Conservation (phyloP, 2,329 filamentous ascomycete species). For the Alternaria viburni region DNA sequence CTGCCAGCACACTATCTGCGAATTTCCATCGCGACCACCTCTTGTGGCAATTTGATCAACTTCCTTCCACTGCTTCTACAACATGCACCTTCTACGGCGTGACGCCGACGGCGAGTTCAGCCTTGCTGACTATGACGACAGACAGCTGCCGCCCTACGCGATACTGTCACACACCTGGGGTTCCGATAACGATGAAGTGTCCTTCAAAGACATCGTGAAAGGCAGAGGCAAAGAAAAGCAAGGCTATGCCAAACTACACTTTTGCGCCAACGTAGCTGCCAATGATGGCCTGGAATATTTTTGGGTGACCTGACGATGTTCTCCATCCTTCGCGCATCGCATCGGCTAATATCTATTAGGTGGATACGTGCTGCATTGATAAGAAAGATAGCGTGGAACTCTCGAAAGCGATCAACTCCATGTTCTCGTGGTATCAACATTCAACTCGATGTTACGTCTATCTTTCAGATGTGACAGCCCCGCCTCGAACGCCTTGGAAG, state of each 20-base stretch:
- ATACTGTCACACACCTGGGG: constrained; percentile 19
- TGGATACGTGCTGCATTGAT: constrained; percentile 9
- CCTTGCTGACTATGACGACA: neutral
- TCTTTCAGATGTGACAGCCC: neutral
- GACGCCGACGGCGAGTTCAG: neutral
- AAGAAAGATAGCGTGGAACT: constrained; percentile 1
- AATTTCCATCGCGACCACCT: neutral
- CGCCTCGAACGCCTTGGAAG: neutral
- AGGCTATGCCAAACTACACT: constrained; percentile 9
- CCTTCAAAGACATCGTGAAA: constrained; percentile 7
- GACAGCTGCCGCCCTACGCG: neutral
- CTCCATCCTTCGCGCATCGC: neutral
- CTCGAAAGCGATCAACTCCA: constrained; percentile 1
- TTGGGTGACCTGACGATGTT: neutral
- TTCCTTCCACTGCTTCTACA: neutral
- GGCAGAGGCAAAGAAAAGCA: constrained; percentile 2
- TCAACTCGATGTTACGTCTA: constrained; percentile 6
- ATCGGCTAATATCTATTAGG: neutral
- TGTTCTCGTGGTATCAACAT: constrained; percentile 5
- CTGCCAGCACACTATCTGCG: neutral
- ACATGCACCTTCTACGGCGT: neutral
- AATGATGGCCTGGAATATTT: neutral
- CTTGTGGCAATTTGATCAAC: neutral
- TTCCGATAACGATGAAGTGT: constrained; percentile 7
- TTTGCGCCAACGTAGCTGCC: constrained; percentile 8